phyloP scores from a whole-genome alignment of 768 basidiomycete genomes.

The Tricholoma hemisulphureum region DNA sequence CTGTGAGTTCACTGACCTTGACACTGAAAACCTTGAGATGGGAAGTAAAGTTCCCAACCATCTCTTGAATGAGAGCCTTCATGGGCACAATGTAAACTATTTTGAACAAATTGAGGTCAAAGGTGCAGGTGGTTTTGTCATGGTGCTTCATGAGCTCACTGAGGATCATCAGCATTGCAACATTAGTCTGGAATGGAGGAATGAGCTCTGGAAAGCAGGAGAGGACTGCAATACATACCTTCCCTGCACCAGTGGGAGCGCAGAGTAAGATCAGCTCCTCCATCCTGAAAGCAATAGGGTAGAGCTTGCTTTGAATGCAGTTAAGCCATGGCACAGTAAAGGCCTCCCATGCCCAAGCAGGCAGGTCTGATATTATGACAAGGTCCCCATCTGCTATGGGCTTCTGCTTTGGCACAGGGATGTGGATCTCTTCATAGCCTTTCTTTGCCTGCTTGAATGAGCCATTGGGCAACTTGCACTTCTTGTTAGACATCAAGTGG shows the following conservation, averaged over 20 bases:
- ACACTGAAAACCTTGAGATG: conserved; percentile 71
- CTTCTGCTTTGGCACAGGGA: conserved; percentile 87
- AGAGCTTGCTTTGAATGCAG: conserved; percentile 90
- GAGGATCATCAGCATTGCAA: conserved; percentile 93
- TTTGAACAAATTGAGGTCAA: conserved; percentile 91
- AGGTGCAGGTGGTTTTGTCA: conserved; percentile 71
- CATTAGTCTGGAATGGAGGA: conserved; percentile 77
- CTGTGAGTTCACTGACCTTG: conserved; percentile 92
- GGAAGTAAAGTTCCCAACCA: conserved; percentile 90
- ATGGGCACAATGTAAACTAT: conserved; percentile 98
- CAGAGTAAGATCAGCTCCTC: conserved; percentile 95
- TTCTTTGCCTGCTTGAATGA: conserved; percentile 97
- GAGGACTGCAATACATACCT: conserved; percentile 54
- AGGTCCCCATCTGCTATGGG: conserved; percentile 60
- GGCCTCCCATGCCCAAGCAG: conserved; percentile 83
- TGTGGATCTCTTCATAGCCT: conserved; percentile 97
- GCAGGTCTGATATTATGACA: conserved; percentile 70
- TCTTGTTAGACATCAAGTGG: conserved; percentile 98
- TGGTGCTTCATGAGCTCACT: conserved; percentile 87
- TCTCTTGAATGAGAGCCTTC: conserved; percentile 99
- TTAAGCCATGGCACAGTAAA: conserved; percentile 85
- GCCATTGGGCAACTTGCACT: conserved; percentile 95
- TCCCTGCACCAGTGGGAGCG: conserved; percentile 97
- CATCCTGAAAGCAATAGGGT: conserved; percentile 88
- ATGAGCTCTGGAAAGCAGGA: conserved; percentile 13